Evolutionary conservation across 805 yeast species (phyloP), one percentile per base, ranked within the genome.

Genomic region (Ogataea henricii): DNA sequence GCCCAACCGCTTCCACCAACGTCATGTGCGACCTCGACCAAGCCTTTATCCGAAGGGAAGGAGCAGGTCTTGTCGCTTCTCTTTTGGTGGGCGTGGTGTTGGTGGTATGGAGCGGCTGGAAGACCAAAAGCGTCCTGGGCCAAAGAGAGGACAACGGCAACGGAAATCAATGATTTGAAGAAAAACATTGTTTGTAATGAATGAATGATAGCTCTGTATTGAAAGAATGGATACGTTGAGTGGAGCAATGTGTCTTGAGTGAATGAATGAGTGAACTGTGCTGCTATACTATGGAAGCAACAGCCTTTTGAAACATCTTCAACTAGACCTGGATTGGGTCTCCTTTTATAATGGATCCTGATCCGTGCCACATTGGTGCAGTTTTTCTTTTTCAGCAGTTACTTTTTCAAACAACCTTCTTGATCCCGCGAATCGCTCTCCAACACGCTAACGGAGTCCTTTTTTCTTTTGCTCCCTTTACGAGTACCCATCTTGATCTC

Each of bases 1-100:
- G 96, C 96, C 96, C 96, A 90, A 20, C 96, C 96, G 42, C 76
- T 90, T 58, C 85, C 86, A 14, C 64, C 55, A 22, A 81, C 77
- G 29, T 64, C 64, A 6, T 75, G 70, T 43, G 89, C 82, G 43
- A 89, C 85, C 2, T 83, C 71, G 14, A 89, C 92, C 58, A 90
- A 73, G 7, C 89, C 90, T 20, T 72, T 72, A 56, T 77, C 71
- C 21, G 75, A 54, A 29, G 96, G 96, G 70, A 89, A 88, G 3
- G 77, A 55, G 68, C 96, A 89, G 65, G 33, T 78, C 75, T 53
- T 57, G 22, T 65, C 62, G 20, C 39, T 22, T 58, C 65, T 58
- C 40, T 60, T 59, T 26, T 53, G 47, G 38, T 56, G 58, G 25
- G 43, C 51, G 29, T 58, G 62, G 46, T 58, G 62, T 17, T 26